Base-by-base conservation (phyloP, 805 yeast genomes). In the Tetrapisispora arboricola region DNA sequence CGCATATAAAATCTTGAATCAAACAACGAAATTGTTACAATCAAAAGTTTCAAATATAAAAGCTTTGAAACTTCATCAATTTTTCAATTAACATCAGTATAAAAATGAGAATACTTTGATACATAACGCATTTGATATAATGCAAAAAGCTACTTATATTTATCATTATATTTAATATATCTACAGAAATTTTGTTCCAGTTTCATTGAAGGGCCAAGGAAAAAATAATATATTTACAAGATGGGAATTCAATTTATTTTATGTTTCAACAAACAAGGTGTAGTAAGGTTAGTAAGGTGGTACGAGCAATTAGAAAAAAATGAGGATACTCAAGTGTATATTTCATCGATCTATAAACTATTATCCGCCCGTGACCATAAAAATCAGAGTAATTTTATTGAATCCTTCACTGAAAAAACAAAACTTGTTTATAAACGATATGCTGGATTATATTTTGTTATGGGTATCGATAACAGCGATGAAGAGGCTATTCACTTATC, bases 251-350 rank as follows among this genome's bases (percentile, higher is more conserved):
- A 85, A 49, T 90, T 76, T 64, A 69, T 90, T 31, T 63, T 88
- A 32, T 81, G 90, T 34, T 78, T 90, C 58, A 90, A 90, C 58
- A 73, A 95, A 44, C 96, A 90, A 64, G 97, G 98, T n/a, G 84
- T 84, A 49, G 76, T 90, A 18, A 73, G 98, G 44, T 65, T 90
- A 13, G 80, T 84, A 7, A 82, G 86, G 59, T 88, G 94, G 88
- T 90, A 72, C 56, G 57, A 51, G 16, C 42, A 57, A 31, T 57
- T 57, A 36, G 58, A 63, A 4, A 44, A 53, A 4, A 49, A 53
- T 16, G 38, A 31, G 19, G 64, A 63, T 29, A 63, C 65, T 36
- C 59, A 52, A 31, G 57, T 50, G 13, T 42, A 45, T 21, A 57
- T 60, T 17, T 52, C 57, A 8, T 57, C 83, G 32, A 78, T 86